Percentiles rank a stretch among this genome's conserved stretches.
Evolutionary conservation across 805 yeast species (phyloP).

Genomic region (Metschnikowia koreensis): DNA sequence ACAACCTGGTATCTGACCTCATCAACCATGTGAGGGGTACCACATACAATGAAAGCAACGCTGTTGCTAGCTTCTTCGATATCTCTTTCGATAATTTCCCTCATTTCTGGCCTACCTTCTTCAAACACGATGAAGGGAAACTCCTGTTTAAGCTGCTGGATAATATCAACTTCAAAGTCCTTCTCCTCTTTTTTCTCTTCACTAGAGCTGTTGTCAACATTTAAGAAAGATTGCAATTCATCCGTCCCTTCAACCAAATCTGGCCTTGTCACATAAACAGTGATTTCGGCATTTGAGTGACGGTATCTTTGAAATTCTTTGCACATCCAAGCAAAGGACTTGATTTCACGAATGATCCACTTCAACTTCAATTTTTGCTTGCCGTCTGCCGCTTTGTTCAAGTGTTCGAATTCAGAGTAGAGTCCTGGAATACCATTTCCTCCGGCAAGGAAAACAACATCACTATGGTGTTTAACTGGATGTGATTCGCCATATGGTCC

Average conservation of each 20-base stretch:
- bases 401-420: constrained; percentile 36
- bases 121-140: constrained; percentile 41
- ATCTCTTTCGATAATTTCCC: constrained; percentile 34
- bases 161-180: constrained; percentile 1
- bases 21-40: constrained; percentile 60
- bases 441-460: constrained; percentile 63
- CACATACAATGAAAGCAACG: constrained; percentile 57
- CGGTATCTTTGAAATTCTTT: constrained; percentile 34
- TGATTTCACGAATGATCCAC: constrained; percentile 41
- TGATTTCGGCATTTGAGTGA: constrained; percentile 33
- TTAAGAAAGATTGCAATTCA: constrained; percentile 10
- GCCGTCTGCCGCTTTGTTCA: constrained; percentile 18
- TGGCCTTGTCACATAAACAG: constrained; percentile 31
- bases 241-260: constrained; percentile 11
- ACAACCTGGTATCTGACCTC: constrained; percentile 49
- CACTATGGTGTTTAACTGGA: constrained; percentile 49
- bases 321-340: constrained; percentile 39
- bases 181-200: constrained; percentile 3
- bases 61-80: constrained; percentile 36
- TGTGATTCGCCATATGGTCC: constrained; percentile 68
- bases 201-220: not conserved
- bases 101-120: constrained; percentile 44
- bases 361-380: constrained; percentile 24
- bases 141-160: constrained; percentile 17
- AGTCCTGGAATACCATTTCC: constrained; percentile 73